Evolutionary conservation across 192 early-diverging fungal genomes (phyloP).

Genomic region (Dimargaris cristalligena): DNA sequence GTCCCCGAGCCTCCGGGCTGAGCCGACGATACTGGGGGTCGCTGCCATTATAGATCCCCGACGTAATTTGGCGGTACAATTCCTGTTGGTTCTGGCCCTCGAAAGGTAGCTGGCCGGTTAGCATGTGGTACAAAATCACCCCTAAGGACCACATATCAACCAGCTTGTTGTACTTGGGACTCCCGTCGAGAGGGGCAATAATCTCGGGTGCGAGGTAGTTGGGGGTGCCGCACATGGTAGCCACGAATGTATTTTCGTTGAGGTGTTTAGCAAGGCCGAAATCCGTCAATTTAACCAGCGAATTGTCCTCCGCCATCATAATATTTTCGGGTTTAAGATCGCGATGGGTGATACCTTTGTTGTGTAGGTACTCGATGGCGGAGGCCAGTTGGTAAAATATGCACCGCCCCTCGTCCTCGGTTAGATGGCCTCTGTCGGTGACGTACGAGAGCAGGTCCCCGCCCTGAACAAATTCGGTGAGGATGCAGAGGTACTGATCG

Average conservation of each 20-base stretch:
- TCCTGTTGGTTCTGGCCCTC: neutral
- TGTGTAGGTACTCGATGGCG: slow-evolving; percentile 61
- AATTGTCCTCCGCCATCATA: slow-evolving; percentile 13
- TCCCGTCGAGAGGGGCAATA: neutral
- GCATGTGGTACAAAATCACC: slow-evolving; percentile 8
- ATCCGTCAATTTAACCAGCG: slow-evolving; percentile 35
- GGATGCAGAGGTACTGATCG: slow-evolving; percentile 26
- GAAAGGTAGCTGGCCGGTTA: slow-evolving; percentile 7
- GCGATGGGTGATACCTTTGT: slow-evolving; percentile 72
- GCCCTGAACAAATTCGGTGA: slow-evolving; percentile 28
- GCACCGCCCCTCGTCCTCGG: slow-evolving; percentile 20
- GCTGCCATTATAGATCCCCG: neutral
- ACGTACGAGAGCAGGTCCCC: slow-evolving; percentile 28
- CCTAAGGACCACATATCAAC: slow-evolving; percentile 10
- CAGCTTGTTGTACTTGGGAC: neutral
- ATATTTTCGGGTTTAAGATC: slow-evolving; percentile 86
- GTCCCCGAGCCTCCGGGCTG: neutral
- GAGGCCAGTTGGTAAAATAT: slow-evolving; percentile 27
- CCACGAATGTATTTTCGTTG: slow-evolving; percentile 24
- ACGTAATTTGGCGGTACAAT: neutral
- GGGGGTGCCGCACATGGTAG: slow-evolving; percentile 36
- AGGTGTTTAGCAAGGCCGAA: slow-evolving; percentile 43
- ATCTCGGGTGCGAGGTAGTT: slow-evolving; percentile 34
- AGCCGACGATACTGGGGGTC: neutral
- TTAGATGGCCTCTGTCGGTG: slow-evolving; percentile 19